A percentile compares a stretch with the other conserved stretches of the same genome.
These are phyloP conservation scores for Neocallimastix lanati DNA, from an alignment of 192 early-diverging fungal genomes.

Conservation along the genomic window DNA sequence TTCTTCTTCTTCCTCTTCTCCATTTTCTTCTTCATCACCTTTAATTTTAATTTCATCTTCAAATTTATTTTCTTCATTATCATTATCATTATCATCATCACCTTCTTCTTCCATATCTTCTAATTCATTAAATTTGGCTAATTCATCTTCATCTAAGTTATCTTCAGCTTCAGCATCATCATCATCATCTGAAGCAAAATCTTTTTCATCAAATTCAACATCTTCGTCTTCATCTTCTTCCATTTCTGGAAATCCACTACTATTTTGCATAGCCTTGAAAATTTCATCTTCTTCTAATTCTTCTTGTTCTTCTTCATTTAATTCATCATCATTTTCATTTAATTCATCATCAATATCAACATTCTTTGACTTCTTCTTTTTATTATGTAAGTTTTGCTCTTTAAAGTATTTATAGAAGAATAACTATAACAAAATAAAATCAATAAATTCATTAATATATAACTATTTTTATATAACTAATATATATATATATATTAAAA, in stretches of 20 bases:
- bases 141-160: slow-evolving; percentile 7
- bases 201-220: slow-evolving; percentile 10
- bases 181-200: slow-evolving; percentile 4
- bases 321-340: slow-evolving; percentile 24
- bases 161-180: slow-evolving; percentile 6
- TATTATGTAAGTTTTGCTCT: slow-evolving; percentile 21
- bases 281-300: slow-evolving; percentile 68
- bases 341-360: slow-evolving; percentile 11
- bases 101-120: slow-evolving; percentile 14
- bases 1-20: slow-evolving; percentile 1
- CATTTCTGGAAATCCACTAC: slow-evolving; percentile 8
- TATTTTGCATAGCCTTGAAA: slow-evolving; percentile 68
- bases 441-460: neutral
- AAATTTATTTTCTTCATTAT: slow-evolving; percentile 1
- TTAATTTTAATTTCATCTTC: slow-evolving; percentile 5
- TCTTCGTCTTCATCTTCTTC: slow-evolving; percentile 13
- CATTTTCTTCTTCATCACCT: slow-evolving; percentile 15
- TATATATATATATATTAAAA: too few species aligned
- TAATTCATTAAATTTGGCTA: slow-evolving; percentile 19
- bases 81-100: slow-evolving; percentile 13
- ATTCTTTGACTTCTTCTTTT: slow-evolving; percentile 6
- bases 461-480: too few species aligned
- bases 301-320: slow-evolving; percentile 10
- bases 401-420: slow-evolving; percentile 68
- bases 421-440: slow-evolving; percentile 11